Percentiles rank a stretch among this genome's conserved stretches.
phyloP scores from a whole-genome alignment of 192 early-diverging fungal genomes.

The Coemansia sp. region DNA sequence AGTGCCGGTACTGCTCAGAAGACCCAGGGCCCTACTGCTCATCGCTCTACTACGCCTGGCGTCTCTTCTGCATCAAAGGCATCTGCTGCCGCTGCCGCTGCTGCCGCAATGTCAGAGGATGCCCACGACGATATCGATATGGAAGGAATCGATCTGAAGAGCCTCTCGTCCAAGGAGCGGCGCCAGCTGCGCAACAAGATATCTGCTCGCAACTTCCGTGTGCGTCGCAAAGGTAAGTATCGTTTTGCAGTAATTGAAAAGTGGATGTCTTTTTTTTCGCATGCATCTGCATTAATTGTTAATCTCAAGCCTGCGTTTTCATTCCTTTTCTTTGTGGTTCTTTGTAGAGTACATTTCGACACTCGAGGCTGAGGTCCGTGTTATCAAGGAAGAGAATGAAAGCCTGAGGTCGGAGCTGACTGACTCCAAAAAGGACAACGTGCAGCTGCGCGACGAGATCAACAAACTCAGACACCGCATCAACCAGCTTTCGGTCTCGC shows the following conservation, averaged over 20 bases:
- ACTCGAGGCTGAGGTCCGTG: slow-evolving; percentile 61
- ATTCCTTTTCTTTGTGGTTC: slow-evolving; percentile 6
- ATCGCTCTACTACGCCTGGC: background rate
- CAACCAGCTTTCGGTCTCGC: slow-evolving; percentile 11
- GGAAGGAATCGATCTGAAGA: slow-evolving; percentile 61
- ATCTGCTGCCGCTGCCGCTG: slow-evolving; percentile 11
- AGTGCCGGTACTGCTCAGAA: slow-evolving; percentile 3
- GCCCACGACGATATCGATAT: slow-evolving; percentile 36
- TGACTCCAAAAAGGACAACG: slow-evolving; percentile 33
- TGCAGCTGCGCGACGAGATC: slow-evolving; percentile 45
- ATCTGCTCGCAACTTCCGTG: slow-evolving; percentile 81
- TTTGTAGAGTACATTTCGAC: slow-evolving; percentile 62
- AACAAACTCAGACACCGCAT: slow-evolving; percentile 26
- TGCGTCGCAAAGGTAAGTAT: slow-evolving; percentile 73
- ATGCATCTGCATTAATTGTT: slow-evolving; percentile 4
- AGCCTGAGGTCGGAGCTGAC: slow-evolving; percentile 53
- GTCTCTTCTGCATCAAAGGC: background rate
- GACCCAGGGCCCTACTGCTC: background rate
- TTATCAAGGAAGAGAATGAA: slow-evolving; percentile 58
- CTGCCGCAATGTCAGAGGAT: slow-evolving; percentile 16
- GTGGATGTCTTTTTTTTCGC: slow-evolving; percentile 8
- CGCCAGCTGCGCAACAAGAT: slow-evolving; percentile 87
- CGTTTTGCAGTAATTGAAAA: slow-evolving; percentile 2
- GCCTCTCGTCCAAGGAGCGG: slow-evolving; percentile 73
- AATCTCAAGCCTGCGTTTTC: slow-evolving; percentile 6